Percentiles rank a stretch among this genome's conserved stretches.
Evolutionary conservation across 1,139 yeast genomes (phyloP).

Genomic region (Protomyces macrosporus): DNA sequence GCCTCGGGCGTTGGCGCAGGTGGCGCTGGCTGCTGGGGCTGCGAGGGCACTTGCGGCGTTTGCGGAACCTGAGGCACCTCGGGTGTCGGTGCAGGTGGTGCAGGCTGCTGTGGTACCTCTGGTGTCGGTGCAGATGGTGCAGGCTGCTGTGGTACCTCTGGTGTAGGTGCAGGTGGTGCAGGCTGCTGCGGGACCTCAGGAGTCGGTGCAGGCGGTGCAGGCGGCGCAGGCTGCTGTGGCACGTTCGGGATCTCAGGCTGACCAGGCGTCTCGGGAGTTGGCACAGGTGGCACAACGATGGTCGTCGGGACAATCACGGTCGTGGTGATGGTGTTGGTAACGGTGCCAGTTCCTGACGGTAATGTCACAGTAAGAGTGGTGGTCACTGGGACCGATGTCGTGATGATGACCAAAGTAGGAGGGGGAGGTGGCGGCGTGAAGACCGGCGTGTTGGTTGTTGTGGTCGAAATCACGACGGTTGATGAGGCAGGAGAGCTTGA

Average conservation of each 20-base stretch:
- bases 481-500: not conserved
- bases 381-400: not conserved
- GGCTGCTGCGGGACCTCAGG: not conserved
- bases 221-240: not conserved
- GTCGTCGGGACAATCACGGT: not conserved
- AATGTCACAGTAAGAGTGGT: not conserved
- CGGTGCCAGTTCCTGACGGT: not conserved
- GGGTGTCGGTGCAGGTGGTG: not conserved
- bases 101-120: not conserved
- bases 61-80: not conserved
- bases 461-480: not conserved
- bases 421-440: not conserved
- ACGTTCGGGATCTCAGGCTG: not conserved
- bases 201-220: not conserved
- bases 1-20: not conserved
- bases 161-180: not conserved
- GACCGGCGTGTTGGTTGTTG: not conserved
- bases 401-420: not conserved
- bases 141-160: not conserved
- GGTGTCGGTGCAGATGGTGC: not conserved
- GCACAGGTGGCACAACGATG: not conserved
- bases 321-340: not conserved
- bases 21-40: not conserved
- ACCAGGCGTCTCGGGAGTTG: not conserved
- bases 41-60: not conserved